Base-by-base conservation (phyloP, 78 protist species). In the Anaeramoeba flamelloides region DNA sequence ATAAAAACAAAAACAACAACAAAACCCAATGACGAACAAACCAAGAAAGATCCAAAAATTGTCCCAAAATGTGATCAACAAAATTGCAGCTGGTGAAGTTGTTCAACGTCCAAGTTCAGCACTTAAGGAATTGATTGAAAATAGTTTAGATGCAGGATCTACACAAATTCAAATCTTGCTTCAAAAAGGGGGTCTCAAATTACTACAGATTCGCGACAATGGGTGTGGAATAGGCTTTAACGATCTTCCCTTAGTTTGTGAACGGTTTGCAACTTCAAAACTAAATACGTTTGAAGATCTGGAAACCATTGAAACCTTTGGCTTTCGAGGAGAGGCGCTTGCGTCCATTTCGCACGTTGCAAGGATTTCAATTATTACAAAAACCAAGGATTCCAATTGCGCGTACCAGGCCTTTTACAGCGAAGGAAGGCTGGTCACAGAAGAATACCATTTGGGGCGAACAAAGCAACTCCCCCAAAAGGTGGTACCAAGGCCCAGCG, bases 301-400 rank as follows among this genome's bases (percentile, higher is more conserved):
- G 36, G 0, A 53, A 38, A 65, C 75, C 26, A 86, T 94, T 34
- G 32, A 22, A 31, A 90, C 98, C n/a, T 88, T 76, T 65, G 92
- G 92, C 39, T 91, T 89, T 79, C 79, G 97, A 8, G 98, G 98
- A 2, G 98, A 95, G 74, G 99, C 99, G 3, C 88, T 97, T n/a
- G 97, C 98, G 1, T 80, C 90, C 41, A 90, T 97, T 32, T 83
- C 93, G 0, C 93, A 90, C 74, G 91, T 92, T 1, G 92, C 97
- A 0, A 94, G 90, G 41, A 78, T 97, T 36, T 76, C 87, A 37
- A 88, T 97, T 41, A 79, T 88, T n/a, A 81, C 98, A 1, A 85
- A 41, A 86, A 90, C 94, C 0, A 74, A 12, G 0, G 91, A 64
- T 1, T 31, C 86, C n/a, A 34, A 38, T n/a, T 40, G 74, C 12